phyloP scores from a whole-genome alignment of 371 early-diverging fungal species.

The Syncephalastrum racemosum region DNA sequence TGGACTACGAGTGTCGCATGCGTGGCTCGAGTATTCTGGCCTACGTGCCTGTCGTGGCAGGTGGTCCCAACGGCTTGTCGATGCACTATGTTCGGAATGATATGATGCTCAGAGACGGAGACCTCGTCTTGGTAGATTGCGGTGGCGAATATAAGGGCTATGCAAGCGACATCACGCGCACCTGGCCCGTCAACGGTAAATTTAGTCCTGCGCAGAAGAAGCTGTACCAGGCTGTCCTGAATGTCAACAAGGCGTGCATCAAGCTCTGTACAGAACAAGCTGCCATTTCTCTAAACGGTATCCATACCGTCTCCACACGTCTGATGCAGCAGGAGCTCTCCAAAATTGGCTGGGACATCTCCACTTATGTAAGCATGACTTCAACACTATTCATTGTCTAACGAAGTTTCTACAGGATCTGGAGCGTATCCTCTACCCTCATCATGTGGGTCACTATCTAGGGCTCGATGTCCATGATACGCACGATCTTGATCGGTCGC shows the following conservation, averaged over 20 bases:
- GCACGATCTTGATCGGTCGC: constrained; percentile 67
- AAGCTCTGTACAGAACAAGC: constrained; percentile 75
- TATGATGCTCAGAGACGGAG: constrained; percentile 74
- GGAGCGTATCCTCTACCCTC: constrained; percentile 82
- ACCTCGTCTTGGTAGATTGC: constrained; percentile 89
- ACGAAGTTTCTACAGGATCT: constrained; percentile 51
- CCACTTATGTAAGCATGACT: constrained; percentile 43
- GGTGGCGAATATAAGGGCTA: constrained; percentile 91
- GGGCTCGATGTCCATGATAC: constrained; percentile 96
- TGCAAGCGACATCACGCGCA: constrained; percentile 91
- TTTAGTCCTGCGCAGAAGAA: constrained; percentile 80
- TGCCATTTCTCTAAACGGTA: constrained; percentile 74
- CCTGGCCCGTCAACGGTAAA: constrained; percentile 92
- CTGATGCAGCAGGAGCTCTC: constrained; percentile 65
- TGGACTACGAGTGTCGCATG: constrained; percentile 75
- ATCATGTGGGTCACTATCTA: constrained; percentile 93
- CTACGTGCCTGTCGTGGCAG: constrained; percentile 96
- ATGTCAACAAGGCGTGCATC: constrained; percentile 85
- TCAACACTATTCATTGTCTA: neutral
- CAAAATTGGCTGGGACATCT: constrained; percentile 63
- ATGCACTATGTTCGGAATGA: constrained; percentile 95
- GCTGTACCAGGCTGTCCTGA: constrained; percentile 84
- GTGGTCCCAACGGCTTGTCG: constrained; percentile 87
- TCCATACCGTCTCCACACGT: constrained; percentile 72
- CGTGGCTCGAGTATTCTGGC: constrained; percentile 77